phyloP scores from a whole-genome alignment of 2,329 filamentous ascomycete genomes.

The Alternaria ethzedia region DNA sequence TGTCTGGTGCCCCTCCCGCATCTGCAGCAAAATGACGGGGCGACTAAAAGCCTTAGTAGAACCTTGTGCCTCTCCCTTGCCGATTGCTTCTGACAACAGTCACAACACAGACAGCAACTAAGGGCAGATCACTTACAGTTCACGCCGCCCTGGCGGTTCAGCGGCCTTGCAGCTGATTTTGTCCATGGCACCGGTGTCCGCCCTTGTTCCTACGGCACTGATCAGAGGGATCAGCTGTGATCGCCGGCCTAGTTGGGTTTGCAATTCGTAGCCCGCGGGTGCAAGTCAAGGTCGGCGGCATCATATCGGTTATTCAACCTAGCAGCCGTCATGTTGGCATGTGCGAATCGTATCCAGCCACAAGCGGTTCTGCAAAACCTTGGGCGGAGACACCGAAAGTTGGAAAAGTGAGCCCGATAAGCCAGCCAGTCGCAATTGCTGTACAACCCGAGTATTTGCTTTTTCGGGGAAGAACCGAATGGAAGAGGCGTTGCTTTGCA shows the following conservation, averaged over 20 bases:
- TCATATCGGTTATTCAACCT: conserved; percentile 9
- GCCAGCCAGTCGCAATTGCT: conserved; percentile 19
- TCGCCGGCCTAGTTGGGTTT: not conserved
- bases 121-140: not conserved
- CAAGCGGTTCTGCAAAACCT: conserved; percentile 6
- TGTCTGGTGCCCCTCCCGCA: conserved; percentile 23
- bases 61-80: conserved; percentile 1
- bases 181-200: not conserved
- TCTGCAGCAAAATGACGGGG: conserved; percentile 25
- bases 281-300: conserved; percentile 1
- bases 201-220: not conserved
- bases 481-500: conserved; percentile 12
- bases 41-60: not conserved
- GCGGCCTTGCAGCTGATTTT: conserved; percentile 6
- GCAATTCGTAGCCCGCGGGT: not conserved
- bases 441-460: conserved; percentile 4
- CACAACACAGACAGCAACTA: not conserved
- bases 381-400: conserved; percentile 7
- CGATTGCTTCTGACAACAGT: not conserved
- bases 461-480: conserved; percentile 16
- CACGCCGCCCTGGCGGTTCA: not conserved
- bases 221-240: not conserved
- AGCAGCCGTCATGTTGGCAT: conserved; percentile 5
- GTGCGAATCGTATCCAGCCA: conserved; percentile 10
- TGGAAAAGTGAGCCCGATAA: conserved; percentile 11